Conservation (phyloP, 1,284 basidiomycete species). For the Leccinum fallax region DNA sequence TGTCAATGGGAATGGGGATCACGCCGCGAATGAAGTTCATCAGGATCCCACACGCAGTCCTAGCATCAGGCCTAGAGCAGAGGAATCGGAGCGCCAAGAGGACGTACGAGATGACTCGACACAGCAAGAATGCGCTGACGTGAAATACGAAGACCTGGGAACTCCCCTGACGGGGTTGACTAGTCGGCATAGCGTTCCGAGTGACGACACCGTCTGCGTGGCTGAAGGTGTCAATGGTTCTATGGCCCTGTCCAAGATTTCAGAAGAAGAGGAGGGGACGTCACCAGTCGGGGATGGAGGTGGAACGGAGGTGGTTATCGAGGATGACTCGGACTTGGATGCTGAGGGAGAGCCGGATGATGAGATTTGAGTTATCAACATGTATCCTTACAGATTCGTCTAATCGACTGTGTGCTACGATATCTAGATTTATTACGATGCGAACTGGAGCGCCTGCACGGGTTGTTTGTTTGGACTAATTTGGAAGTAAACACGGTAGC, state of each 20-base stretch:
- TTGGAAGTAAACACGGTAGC: constrained; percentile 19
- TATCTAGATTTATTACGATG: constrained; percentile 6
- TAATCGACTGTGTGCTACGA: constrained; percentile 18
- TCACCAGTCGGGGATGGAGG: constrained; percentile 3
- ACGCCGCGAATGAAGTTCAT: constrained; percentile 20
- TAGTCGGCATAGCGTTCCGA: constrained; percentile 55
- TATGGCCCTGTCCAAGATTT: constrained; percentile 26
- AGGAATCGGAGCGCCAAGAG: constrained; percentile 5
- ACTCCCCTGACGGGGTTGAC: constrained; percentile 55
- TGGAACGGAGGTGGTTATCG: constrained; percentile 17
- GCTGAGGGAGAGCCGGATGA: constrained; percentile 45
- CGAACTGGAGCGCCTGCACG: constrained; percentile 23
- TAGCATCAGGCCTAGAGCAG: constrained; percentile 1
- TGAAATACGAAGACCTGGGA: constrained; percentile 54
- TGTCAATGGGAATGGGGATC: constrained; percentile 30
- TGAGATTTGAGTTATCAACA: constrained; percentile 29
- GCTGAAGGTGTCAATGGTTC: constrained; percentile 17
- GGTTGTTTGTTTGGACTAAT: constrained; percentile 27
- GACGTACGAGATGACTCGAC: not conserved
- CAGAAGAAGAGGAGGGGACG: constrained; percentile 19
- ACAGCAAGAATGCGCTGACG: constrained; percentile 27
- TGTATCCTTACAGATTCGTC: constrained; percentile 27
- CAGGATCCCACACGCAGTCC: constrained; percentile 5
- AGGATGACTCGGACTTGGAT: constrained; percentile 39
- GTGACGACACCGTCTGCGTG: constrained; percentile 53